Percentiles rank a stretch among this genome's conserved stretches.
Evolutionary conservation across 225 moss, liverwort and hornwort genomes (phyloP).

Genomic region (Bryum argenteum): DNA sequence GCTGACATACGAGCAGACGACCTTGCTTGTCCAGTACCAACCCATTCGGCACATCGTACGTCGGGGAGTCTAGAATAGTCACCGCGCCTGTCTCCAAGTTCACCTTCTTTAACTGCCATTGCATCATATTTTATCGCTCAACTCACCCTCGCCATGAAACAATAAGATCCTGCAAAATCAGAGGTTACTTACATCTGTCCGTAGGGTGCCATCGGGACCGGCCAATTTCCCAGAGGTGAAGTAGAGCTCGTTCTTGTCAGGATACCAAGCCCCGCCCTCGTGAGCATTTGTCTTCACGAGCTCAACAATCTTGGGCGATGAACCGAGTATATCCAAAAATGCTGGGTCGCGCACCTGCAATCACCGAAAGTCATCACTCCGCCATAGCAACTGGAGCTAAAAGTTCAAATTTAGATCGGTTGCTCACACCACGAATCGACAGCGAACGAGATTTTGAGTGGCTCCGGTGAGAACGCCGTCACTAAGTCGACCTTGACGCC

Average conservation of each 20-base stretch:
- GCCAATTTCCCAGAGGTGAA: conserved; percentile 32
- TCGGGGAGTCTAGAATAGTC: conserved; percentile 7
- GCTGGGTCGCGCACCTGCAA: conserved; percentile 54
- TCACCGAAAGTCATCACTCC: background rate
- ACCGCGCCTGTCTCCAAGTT: conserved; percentile 38
- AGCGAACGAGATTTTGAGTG: background rate
- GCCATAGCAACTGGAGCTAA: background rate
- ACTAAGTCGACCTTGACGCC: conserved; percentile 54
- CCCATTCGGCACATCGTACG: conserved; percentile 52
- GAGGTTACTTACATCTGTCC: conserved; percentile 20
- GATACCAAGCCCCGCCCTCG: conserved; percentile 62
- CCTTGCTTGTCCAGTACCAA: conserved; percentile 60
- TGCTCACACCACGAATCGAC: conserved; percentile 39
- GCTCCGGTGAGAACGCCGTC: conserved; percentile 34
- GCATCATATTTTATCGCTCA: background rate
- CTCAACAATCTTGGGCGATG: conserved; percentile 40
- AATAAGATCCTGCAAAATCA: background rate
- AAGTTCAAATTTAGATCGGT: background rate
- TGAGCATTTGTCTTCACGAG: conserved; percentile 48
- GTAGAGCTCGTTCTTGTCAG: conserved; percentile 48
- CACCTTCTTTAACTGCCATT: conserved; percentile 53
- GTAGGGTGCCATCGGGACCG: conserved; percentile 12
- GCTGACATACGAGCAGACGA: conserved; percentile 56
- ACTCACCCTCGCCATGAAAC: background rate
- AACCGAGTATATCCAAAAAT: conserved; percentile 48